Evolutionary conservation across 345 rosid genomes (phyloP), one percentile per base, ranked within the genome.

Genomic region (Hibiscus syriacus): DNA sequence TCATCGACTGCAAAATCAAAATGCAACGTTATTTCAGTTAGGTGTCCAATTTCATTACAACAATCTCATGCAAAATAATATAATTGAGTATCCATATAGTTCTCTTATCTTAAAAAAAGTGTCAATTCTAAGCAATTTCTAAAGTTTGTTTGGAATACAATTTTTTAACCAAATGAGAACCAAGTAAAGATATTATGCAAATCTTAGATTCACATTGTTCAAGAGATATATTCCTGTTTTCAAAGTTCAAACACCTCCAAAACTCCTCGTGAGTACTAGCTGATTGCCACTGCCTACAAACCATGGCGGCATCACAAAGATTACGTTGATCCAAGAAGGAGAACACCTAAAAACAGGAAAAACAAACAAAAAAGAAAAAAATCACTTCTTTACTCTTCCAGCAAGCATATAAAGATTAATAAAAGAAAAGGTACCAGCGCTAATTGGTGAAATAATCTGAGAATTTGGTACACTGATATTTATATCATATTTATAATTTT

Each of bases 251-350:
- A 81, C 84, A 79, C 78, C 82, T 94, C 99, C 99, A 94, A 65
- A 94, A 91, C 72, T 90, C 97, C 78, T 94, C 99, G 81, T 94
- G 99, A 55, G 92, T 84, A 73, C 93, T 91, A 72, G 96, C 96
- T 68, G 77, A 77, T 82, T 87, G 89, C 99, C 99, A 94, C 84
- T 89, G 98, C 70, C 86, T 82, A 81, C 99, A 94, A 38, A 94
- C 99, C 82, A 85, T 83, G 48, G 95, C 97, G 66, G 96, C 91
- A 59, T 85, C 85, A 73, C 98, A 89, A 45, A 94, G 92, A 82
- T 84, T 84, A 63, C 71, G 61, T 34, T 81, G 88, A 69, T 84
- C 85, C 86, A 94, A 81, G 82, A 91, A 91, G 19, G 97, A 89
- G 79, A 94, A 94, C 50, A 94, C 99, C 99, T 94, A 83, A 30